Evolutionary conservation across 139 green algal species (phyloP).

Genomic region (Picochlorum sp.): DNA sequence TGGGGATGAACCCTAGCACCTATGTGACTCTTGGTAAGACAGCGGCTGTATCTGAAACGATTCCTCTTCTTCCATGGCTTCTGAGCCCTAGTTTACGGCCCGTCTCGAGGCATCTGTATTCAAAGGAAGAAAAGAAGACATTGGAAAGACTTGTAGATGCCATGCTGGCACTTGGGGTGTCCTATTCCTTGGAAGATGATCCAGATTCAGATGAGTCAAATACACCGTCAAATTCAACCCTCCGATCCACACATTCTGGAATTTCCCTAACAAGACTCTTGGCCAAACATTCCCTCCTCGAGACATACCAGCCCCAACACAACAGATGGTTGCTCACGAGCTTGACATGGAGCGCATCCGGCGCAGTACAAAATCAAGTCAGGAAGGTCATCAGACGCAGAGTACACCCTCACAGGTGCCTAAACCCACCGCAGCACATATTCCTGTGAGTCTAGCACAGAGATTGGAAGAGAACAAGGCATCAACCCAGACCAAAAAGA

Average conservation of each 20-base stretch:
- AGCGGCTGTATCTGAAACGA: constrained; percentile 15
- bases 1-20: constrained; percentile 8
- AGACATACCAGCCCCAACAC: constrained; percentile 44
- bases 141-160: constrained; percentile 29
- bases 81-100: constrained; percentile 39
- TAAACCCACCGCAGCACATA: not conserved
- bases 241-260: constrained; percentile 25
- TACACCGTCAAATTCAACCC: constrained; percentile 23
- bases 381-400: too few species aligned
- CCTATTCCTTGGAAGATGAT: constrained; percentile 37
- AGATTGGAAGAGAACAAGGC: constrained; percentile 17
- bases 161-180: constrained; percentile 56
- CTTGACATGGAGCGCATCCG: constrained; percentile 58
- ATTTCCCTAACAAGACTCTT: constrained; percentile 13
- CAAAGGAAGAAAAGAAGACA: constrained; percentile 35
- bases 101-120: constrained; percentile 53
- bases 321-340: constrained; percentile 66
- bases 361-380: constrained; percentile 5
- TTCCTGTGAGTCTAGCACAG: constrained; percentile 34
- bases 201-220: not conserved
- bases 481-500: not conserved
- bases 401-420: constrained; percentile 1
- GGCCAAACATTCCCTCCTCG: not conserved
- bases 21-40: constrained; percentile 8
- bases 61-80: constrained; percentile 47